phyloP scores from a whole-genome alignment of 768 basidiomycete species.

The Gelatoporia subvermispora region DNA sequence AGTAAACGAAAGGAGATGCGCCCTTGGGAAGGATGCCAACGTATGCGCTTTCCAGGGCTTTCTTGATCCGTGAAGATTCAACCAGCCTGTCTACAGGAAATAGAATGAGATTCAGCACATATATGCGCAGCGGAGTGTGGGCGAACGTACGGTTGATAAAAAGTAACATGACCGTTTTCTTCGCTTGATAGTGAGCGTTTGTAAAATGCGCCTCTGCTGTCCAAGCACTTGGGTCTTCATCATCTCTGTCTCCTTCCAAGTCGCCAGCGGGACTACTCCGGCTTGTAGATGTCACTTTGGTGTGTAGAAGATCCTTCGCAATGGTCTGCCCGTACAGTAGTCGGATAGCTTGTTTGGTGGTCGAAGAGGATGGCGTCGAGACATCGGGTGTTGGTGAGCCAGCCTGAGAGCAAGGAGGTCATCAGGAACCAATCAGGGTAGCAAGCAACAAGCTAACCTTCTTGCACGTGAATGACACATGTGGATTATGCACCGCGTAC shows the following conservation, averaged over 20 bases:
- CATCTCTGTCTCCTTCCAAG: conserved; percentile 25
- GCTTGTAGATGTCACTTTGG: conserved; percentile 20
- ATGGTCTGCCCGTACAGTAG: conserved; percentile 78
- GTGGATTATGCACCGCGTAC: conserved; percentile 92
- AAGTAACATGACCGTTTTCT: conserved; percentile 78
- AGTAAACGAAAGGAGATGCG: conserved; percentile 84
- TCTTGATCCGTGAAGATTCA: conserved; percentile 82
- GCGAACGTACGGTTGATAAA: conserved; percentile 86
- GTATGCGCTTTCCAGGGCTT: conserved; percentile 84
- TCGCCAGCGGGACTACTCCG: conserved; percentile 27
- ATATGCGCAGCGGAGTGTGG: not conserved
- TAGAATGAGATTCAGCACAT: not conserved
- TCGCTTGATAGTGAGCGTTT: conserved; percentile 84
- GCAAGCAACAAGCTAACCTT: conserved; percentile 48
- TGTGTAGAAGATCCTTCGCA: conserved; percentile 66
- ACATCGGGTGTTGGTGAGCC: conserved; percentile 75
- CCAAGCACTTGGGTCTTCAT: conserved; percentile 49
- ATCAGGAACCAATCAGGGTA: not conserved
- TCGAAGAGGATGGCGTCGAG: conserved; percentile 69
- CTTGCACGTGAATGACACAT: conserved; percentile 84
- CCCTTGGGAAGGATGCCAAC: conserved; percentile 85
- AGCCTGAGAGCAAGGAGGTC: conserved; percentile 38
- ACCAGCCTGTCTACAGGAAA: conserved; percentile 76
- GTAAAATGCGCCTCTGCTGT: conserved; percentile 73
- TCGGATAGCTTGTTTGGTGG: conserved; percentile 65